Evolutionary conservation across 192 early-diverging fungal genomes (phyloP), one percentile per base, ranked within the genome.

Genomic region (Podila epigama): DNA sequence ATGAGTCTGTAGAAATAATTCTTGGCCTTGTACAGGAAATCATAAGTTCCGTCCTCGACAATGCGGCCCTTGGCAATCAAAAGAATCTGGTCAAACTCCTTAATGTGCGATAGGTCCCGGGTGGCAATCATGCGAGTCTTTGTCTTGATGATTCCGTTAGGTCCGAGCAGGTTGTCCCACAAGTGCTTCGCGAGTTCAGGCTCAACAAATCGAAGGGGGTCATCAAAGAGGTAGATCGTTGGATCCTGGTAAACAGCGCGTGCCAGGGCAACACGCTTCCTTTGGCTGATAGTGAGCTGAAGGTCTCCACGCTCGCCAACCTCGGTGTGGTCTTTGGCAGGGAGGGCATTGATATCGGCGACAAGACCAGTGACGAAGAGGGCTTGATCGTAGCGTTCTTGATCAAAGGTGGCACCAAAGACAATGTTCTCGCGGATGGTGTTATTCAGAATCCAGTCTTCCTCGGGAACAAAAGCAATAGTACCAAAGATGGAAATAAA

Each of bases 191-290:
- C 65, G 16, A 75, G 65, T 20, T 75, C 60, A 2, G 72, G 65
- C 40, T 75, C 72, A 5, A 97, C 93, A 18, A 93, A 95, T 54
- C 88, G 89, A 44, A 99, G 83, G 18, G 94, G 94, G 39, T 97
- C 96, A 65, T 97, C 95, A 6, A 97, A 70, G 1, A 96, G 69
- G 3, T 92, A 85, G 57, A 96, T 90, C 31, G 94, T 93, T 3
- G 89, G 82, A 66, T 90, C 85, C 31, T 81, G 86, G 80, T 97
- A 96, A 1, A 93, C 80, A 0, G 91, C 82, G 10, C 97, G 85
- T 2, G 95, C 95, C 33, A 97, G 64, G 41, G 91, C 90, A 51
- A 97, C 83, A 3, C 95, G 83, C 50, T 94, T 91, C 62, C 92
- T 93, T 84, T 98, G 97, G 3, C 95, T 95, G n/a, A 92, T 90